Evolutionary conservation across 768 basidiomycete genomes (phyloP).

Genomic region (Kwoniella heveanensis): DNA sequence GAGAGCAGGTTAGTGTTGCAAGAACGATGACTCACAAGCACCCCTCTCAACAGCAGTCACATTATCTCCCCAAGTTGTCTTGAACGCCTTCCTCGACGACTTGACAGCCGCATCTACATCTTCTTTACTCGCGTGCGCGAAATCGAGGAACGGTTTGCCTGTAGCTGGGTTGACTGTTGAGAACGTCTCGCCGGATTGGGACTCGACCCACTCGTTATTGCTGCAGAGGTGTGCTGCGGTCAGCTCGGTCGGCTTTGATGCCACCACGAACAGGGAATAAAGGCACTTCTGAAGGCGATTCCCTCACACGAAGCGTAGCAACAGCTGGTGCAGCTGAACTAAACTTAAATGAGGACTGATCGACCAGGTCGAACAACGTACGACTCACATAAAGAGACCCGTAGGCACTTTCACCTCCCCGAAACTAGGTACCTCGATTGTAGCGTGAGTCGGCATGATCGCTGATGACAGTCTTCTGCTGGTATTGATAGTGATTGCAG

Average conservation of each 20-base stretch:
- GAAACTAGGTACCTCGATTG: constrained; percentile 17
- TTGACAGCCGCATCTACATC: constrained; percentile 77
- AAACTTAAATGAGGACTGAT: no score
- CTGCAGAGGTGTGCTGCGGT: background rate
- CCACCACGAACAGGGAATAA: background rate
- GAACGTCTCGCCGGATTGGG: constrained; percentile 32
- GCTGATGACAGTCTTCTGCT: background rate
- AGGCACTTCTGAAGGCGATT: no score
- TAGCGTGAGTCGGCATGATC: constrained; percentile 24
- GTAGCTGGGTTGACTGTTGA: constrained; percentile 61
- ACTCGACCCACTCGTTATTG: constrained; percentile 25
- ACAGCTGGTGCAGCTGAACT: no score
- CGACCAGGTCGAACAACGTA: no score
- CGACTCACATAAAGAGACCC: constrained; percentile 31
- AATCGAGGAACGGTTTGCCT: constrained; percentile 60
- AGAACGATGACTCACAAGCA: constrained; percentile 20
- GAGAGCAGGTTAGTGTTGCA: background rate
- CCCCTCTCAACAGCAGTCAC: constrained; percentile 50
- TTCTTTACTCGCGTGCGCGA: constrained; percentile 65
- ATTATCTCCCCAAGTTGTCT: constrained; percentile 57
- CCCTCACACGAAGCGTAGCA: no score
- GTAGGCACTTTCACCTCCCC: constrained; percentile 21
- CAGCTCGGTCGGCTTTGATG: background rate
- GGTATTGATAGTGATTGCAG: no score
- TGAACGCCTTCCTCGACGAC: constrained; percentile 56